Evolutionary conservation across 164 flowering plant genomes (phyloP), one percentile per base, ranked within the genome.

Genomic region (Protea cynaroides): DNA sequence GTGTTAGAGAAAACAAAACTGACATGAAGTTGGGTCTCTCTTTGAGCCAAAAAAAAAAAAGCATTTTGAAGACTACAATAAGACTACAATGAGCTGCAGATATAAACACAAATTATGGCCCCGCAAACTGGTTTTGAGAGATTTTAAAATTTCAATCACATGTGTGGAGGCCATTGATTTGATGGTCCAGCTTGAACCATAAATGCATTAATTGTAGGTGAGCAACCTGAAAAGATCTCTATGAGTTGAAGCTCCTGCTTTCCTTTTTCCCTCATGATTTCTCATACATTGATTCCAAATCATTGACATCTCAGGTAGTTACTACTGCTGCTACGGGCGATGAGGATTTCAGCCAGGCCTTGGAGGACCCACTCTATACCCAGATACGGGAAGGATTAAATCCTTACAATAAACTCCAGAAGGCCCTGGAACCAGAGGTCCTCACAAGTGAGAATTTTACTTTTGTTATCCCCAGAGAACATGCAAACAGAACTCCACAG

Each of bases 381-480:
- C 80, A 79, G 43, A 71, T 88, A 43, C 92, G 86, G 21, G 74
- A 82, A 73, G 82, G 83, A 64, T 69, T 89, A 25, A 72, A 72
- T 67, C 58, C 72, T 8, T 52, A 36, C 2, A 58, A 65, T 14
- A 25, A 63, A 71, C 23, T 62, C n/a, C 46, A 71, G 9, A 66
- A 56, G 53, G 14, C 38, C 50, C 44, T 56, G 19, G 71, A 71
- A 64, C 64, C 8, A 12, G 61, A 73, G 59, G 59, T 63, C 52
- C 49, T 64, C 4, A 64, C 53, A 21, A 59, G 21, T 65, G 73
- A 71, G 52, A 62, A 65, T 65, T 44, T 51, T 62, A 24, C 52
- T 8, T 10, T 25, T 63, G 29, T 22, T 68, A 47, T 24, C 24
- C 56, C 68, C 15, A 66, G 61, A 50, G 74, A 76, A 61, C 65